phyloP scores from a whole-genome alignment of 1,284 basidiomycete genomes.

The Sanghuangporus weigelae region DNA sequence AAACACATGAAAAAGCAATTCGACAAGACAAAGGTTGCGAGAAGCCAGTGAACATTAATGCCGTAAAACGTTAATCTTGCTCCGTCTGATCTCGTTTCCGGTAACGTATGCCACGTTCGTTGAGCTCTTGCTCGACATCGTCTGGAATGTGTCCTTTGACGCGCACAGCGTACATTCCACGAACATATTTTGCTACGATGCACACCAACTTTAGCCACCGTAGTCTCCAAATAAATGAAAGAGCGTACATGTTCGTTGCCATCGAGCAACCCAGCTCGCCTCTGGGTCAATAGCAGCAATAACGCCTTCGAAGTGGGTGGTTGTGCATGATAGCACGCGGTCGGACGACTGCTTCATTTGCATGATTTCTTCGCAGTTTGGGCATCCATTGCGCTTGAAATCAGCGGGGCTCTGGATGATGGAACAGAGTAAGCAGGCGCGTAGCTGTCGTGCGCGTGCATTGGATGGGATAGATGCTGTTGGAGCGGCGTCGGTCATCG shows the following conservation, averaged over 20 bases:
- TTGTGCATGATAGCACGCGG: slow-evolving; percentile 84
- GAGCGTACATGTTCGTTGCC: slow-evolving; percentile 82
- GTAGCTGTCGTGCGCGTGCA: slow-evolving; percentile 65
- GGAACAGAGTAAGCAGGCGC: slow-evolving; percentile 91
- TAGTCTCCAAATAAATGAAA: background rate
- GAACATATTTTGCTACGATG: slow-evolving; percentile 70
- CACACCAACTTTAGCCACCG: background rate
- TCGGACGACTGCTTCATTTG: slow-evolving; percentile 90
- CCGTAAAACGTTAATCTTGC: slow-evolving; percentile 41
- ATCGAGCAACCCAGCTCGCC: slow-evolving; percentile 91
- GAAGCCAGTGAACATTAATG: background rate
- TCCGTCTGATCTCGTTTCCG: slow-evolving; percentile 73
- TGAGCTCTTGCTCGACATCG: slow-evolving; percentile 77
- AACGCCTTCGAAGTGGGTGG: slow-evolving; percentile 91
- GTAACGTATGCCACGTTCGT: slow-evolving; percentile 73
- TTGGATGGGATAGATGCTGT: slow-evolving; percentile 46
- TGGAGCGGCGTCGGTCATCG: slow-evolving; percentile 13
- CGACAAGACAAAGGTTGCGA: background rate
- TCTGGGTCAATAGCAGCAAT: slow-evolving; percentile 88
- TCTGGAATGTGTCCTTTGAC: slow-evolving; percentile 84
- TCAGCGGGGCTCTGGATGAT: slow-evolving; percentile 83
- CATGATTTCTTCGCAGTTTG: slow-evolving; percentile 95
- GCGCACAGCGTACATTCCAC: slow-evolving; percentile 84
- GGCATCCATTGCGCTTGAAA: slow-evolving; percentile 85
- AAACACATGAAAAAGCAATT: background rate